Evolutionary conservation across 345 rosid species (phyloP).

Genomic region (Gynandropsis gynandra): DNA sequence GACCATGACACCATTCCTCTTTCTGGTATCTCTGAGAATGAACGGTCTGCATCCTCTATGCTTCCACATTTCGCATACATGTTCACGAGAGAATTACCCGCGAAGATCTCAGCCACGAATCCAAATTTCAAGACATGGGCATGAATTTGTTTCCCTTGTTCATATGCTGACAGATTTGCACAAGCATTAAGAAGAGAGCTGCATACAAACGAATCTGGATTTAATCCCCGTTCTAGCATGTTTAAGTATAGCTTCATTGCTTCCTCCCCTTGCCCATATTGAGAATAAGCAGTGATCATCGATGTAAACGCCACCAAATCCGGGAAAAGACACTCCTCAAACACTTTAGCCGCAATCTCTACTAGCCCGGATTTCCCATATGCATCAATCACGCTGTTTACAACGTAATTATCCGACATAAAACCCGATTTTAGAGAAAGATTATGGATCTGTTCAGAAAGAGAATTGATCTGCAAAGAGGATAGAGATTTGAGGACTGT

Average conservation of each 20-base stretch:
- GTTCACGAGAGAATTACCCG: constrained; percentile 57
- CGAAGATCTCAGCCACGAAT: constrained; percentile 40
- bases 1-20: constrained; percentile 60
- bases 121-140: constrained; percentile 45
- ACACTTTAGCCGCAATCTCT: constrained; percentile 34
- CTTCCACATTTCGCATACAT: constrained; percentile 59
- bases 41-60: constrained; percentile 46
- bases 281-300: constrained; percentile 46
- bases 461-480: constrained; percentile 26
- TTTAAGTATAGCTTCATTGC: constrained; percentile 42
- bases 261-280: constrained; percentile 53
- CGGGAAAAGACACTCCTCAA: constrained; percentile 25
- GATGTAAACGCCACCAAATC: constrained; percentile 48
- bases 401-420: constrained; percentile 32
- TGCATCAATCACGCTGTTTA: constrained; percentile 48
- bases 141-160: constrained; percentile 59
- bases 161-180: constrained; percentile 56
- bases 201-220: constrained; percentile 48
- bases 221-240: constrained; percentile 30
- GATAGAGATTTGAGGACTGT: constrained; percentile 44
- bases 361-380: constrained; percentile 40
- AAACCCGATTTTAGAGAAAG: constrained; percentile 39
- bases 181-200: constrained; percentile 55
- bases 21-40: constrained; percentile 36
- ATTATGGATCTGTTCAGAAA: constrained; percentile 39